Conservation (phyloP, 495 filamentous ascomycete species). For the Podospora pseudopauciseta region DNA sequence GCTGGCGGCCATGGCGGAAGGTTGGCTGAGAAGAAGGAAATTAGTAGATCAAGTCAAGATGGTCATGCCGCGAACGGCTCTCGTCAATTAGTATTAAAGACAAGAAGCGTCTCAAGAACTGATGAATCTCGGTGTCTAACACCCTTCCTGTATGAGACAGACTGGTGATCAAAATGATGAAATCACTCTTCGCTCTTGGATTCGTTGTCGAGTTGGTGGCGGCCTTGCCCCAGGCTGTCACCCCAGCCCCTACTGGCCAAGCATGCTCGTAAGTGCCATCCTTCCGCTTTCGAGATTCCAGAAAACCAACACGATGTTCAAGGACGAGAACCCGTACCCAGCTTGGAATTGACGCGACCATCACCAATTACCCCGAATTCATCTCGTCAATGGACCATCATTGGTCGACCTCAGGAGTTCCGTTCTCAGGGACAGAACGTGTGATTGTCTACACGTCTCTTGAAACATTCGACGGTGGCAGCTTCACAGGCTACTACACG, state of each 20-base stretch:
- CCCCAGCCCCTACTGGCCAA: neutral
- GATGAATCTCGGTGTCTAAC: neutral
- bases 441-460: constrained; percentile 9
- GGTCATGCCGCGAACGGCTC: neutral
- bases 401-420: constrained; percentile 7
- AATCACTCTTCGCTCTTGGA: neutral
- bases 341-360: constrained; percentile 1
- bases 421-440: neutral
- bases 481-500: constrained; percentile 1
- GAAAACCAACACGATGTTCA: neutral
- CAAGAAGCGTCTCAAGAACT: neutral
- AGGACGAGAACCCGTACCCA: constrained; percentile 4
- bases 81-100: neutral
- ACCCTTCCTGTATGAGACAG: neutral
- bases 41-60: neutral
- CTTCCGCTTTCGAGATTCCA: neutral
- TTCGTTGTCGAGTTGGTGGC: neutral
- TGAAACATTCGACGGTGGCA: neutral
- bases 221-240: neutral
- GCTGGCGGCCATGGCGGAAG: neutral
- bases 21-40: neutral
- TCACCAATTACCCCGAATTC: constrained; percentile 3
- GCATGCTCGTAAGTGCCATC: neutral
- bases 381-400: constrained; percentile 4
- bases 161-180: neutral